These are phyloP conservation scores for Ophiostoma tasmaniense DNA, from an alignment of 2,329 filamentous ascomycete genomes.

Conservation along the genomic window DNA sequence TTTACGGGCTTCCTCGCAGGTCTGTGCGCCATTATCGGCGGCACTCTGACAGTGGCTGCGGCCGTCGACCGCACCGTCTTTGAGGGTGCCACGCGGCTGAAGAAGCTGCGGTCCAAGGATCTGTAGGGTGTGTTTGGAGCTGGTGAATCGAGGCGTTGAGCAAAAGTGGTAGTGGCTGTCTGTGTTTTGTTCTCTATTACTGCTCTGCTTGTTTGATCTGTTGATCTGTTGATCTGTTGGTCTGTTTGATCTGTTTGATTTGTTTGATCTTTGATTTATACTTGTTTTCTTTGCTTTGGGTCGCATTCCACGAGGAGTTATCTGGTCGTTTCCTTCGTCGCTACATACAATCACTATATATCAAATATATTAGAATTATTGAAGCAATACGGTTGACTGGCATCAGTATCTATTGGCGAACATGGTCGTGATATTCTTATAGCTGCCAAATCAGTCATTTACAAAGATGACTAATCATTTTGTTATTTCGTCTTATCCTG, in stretches of 20 bases:
- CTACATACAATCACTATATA: not conserved
- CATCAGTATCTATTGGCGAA: too few relatives aligned
- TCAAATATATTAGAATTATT: not conserved
- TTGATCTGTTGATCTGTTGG: too few relatives aligned
- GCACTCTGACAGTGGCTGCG: slow-evolving; percentile 90
- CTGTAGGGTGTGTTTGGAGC: slow-evolving; percentile 30
- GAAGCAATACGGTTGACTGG: too few relatives aligned
- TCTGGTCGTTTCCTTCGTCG: not conserved
- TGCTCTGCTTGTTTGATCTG: not conserved
- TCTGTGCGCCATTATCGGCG: slow-evolving; percentile 87
- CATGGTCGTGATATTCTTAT: too few relatives aligned
- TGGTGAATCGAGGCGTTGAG: not conserved
- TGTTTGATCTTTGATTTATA: not conserved
- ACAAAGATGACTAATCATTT: not conserved
- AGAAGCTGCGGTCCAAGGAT: slow-evolving; percentile 70
- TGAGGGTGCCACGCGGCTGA: slow-evolving; percentile 74
- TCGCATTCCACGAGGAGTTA: not conserved
- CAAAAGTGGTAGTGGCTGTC: not conserved
- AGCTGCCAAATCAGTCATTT: too few relatives aligned
- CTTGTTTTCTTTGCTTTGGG: not conserved
- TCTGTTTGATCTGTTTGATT: not conserved
- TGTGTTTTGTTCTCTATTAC: not conserved
- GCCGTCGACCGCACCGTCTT: slow-evolving; percentile 87
- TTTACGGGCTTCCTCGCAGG: slow-evolving; percentile 90
- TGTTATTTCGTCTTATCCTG: not conserved